Evolutionary conservation across 1,139 yeast species (phyloP).

Genomic region (Entelexis sorbosivorans): DNA sequence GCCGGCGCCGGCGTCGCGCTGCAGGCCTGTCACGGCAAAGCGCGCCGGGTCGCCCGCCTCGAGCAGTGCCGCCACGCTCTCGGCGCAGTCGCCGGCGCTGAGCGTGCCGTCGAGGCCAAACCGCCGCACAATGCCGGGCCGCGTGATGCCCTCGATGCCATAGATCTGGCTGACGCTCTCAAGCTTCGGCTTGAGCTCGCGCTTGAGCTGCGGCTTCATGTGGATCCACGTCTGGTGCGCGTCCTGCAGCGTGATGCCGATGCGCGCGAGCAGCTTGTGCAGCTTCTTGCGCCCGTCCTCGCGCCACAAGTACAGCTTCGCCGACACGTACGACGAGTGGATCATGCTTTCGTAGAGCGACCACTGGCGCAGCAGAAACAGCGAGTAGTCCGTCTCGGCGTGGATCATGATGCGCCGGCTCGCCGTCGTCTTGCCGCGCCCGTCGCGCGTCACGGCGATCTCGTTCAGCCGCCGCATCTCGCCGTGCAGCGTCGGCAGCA

Average conservation of each 20-base stretch:
- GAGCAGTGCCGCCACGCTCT: conserved; percentile 70
- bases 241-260: conserved; percentile 84
- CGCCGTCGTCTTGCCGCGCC: conserved; percentile 25
- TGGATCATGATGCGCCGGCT: conserved; percentile 42
- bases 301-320: conserved; percentile 79
- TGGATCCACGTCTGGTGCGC: conserved; percentile 92
- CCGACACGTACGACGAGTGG: conserved; percentile 80
- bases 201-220: conserved; percentile 70
- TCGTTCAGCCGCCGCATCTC: conserved; percentile 63
- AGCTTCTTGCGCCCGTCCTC: conserved; percentile 81
- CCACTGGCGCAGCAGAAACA: conserved; percentile 86
- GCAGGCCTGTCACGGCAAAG: neutral
- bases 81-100: conserved; percentile 90
- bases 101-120: conserved; percentile 81
- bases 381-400: conserved; percentile 72
- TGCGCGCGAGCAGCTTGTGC: conserved; percentile 85
- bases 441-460: neutral
- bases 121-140: conserved; percentile 77
- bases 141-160: conserved; percentile 70
- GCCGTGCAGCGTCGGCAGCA: conserved; percentile 65
- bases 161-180: conserved; percentile 59
- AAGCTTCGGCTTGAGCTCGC: conserved; percentile 59
- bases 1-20: neutral
- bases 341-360: conserved; percentile 82
- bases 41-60: conserved; percentile 36